Percentiles rank a stretch among this genome's conserved stretches.
Evolutionary conservation across 257 asterid genomes (phyloP).

Genomic region (Nicotiana benthamiana): DNA sequence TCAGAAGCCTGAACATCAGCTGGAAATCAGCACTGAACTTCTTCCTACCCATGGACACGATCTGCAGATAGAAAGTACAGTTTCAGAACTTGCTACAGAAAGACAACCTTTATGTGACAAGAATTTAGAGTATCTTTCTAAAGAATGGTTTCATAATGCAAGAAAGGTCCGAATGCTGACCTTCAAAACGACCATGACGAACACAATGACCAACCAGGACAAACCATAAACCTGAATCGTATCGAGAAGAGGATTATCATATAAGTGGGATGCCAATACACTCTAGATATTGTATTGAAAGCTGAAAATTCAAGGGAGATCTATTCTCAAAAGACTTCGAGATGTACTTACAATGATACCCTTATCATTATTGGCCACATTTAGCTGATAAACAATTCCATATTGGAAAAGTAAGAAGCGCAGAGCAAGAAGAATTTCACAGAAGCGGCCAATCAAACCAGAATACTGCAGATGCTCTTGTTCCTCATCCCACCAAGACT

Average conservation of each 20-base stretch:
- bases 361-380: slow-evolving; percentile 49
- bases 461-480: slow-evolving; percentile 77
- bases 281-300: neutral
- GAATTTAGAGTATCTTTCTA: neutral
- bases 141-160: neutral
- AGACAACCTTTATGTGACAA: neutral
- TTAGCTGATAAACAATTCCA: slow-evolving; percentile 82
- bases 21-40: slow-evolving; percentile 90
- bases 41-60: slow-evolving; percentile 84
- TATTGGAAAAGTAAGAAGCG: slow-evolving; percentile 86
- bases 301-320: neutral
- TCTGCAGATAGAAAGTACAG: slow-evolving; percentile 31
- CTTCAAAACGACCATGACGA: slow-evolving; percentile 66
- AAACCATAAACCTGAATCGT: slow-evolving; percentile 67
- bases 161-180: slow-evolving; percentile 18
- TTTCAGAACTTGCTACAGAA: slow-evolving; percentile 3
- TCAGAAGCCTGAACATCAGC: slow-evolving; percentile 83
- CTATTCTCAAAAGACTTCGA: neutral
- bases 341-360: slow-evolving; percentile 48
- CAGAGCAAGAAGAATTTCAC: slow-evolving; percentile 61
- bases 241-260: slow-evolving; percentile 5
- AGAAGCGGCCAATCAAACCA: slow-evolving; percentile 55
- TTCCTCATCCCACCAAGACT: slow-evolving; percentile 98
- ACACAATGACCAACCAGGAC: slow-evolving; percentile 86
- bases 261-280: neutral